A percentile compares a stretch with the other conserved stretches of the same genome.
Conservation (phyloP, 2,329 filamentous ascomycete genomes). For the Xylaria sp. region DNA sequence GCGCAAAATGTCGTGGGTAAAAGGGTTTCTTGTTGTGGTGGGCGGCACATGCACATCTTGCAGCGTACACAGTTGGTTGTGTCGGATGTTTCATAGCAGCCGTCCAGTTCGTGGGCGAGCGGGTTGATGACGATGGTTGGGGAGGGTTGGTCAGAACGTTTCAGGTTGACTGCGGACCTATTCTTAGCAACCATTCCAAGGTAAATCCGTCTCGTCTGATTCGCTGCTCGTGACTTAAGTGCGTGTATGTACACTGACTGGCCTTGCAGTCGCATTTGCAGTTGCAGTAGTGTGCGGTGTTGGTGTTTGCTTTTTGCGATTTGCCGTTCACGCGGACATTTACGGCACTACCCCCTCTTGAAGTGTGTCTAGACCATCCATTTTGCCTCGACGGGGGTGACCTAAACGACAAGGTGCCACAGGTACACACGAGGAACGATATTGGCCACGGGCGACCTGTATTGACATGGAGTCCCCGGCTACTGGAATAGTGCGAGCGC, state of each 20-base stretch:
- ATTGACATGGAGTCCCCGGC: constrained; percentile 13
- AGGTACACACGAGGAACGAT: neutral
- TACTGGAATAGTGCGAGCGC: neutral
- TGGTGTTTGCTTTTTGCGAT: neutral
- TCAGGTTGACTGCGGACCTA: constrained; percentile 18
- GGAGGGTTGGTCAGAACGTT: constrained; percentile 10
- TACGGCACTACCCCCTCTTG: neutral
- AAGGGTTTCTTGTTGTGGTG: constrained; percentile 4
- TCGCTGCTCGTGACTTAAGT: neutral
- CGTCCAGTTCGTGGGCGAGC: constrained; percentile 17
- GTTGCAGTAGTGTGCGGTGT: constrained; percentile 2
- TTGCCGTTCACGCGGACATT: neutral
- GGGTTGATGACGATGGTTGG: neutral
- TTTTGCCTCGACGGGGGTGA: neutral
- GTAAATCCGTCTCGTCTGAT: neutral
- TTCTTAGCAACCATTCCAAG: constrained; percentile 18
- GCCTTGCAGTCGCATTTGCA: neutral
- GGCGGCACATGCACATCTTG: constrained; percentile 22
- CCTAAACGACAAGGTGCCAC: neutral
- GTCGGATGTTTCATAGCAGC: constrained; percentile 17
- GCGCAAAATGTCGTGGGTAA: constrained; percentile 2
- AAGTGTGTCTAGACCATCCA: neutral
- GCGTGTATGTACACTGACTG: neutral
- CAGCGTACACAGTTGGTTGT: no score
- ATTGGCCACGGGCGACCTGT: neutral